A percentile compares a stretch with the other conserved stretches of the same genome.
These are phyloP conservation scores for Eucalyptus virginea DNA, from an alignment of 345 rosid genomes.

Conservation along the genomic window DNA sequence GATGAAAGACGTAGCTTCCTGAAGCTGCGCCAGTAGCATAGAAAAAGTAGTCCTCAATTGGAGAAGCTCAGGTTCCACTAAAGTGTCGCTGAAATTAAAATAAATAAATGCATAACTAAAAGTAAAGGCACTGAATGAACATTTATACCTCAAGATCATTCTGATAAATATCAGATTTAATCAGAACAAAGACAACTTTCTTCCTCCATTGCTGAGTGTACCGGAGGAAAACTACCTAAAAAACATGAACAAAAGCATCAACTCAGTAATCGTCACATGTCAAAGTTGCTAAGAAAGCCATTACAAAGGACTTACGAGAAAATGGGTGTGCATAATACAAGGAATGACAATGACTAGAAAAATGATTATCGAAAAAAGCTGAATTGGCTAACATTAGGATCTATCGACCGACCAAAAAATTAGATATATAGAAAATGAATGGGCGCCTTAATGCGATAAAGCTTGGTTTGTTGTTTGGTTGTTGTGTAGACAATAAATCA, in stretches of 20 bases:
- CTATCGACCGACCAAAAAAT: background rate
- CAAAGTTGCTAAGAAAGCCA: background rate
- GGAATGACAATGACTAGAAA: background rate
- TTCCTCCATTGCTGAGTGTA: slow-evolving; percentile 95
- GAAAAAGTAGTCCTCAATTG: background rate
- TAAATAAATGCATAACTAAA: background rate
- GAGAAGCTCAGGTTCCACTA: background rate
- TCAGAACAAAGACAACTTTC: slow-evolving; percentile 81
- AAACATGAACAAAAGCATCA: background rate
- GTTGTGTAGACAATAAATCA: background rate
- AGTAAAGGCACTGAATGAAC: background rate
- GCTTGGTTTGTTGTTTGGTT: background rate
- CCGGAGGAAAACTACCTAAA: slow-evolving; percentile 77
- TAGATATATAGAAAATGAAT: background rate
- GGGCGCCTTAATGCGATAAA: background rate
- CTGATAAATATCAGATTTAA: slow-evolving; percentile 84
- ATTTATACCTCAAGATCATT: slow-evolving; percentile 55
- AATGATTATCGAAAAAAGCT: background rate
- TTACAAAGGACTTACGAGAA: background rate
- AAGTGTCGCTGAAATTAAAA: background rate
- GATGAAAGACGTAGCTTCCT: slow-evolving; percentile 73
- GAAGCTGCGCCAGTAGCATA: slow-evolving; percentile 41
- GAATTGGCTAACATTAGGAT: background rate
- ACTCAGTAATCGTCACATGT: background rate
- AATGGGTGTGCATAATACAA: background rate